Base-by-base conservation (phyloP, 495 filamentous ascomycete species). In the Hypoxylon rickii region DNA sequence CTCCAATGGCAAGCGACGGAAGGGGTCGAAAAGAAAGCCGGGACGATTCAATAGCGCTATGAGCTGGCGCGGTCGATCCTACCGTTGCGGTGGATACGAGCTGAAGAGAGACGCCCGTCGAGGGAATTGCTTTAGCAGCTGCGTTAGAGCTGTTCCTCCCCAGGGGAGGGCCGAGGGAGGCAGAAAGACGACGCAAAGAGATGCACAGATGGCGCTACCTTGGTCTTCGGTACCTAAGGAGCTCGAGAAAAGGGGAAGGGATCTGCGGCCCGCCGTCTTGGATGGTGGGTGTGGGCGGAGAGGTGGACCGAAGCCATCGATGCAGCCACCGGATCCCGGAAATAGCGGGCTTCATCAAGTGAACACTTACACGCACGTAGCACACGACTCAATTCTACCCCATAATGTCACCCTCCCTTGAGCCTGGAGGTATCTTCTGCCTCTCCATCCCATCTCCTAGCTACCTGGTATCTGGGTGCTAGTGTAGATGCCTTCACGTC, bases 211-310 rank as follows among this genome's bases (percentile, higher is more conserved):
- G 20, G n/a, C 29, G 38, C 37, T 43, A 43, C 44, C 31, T 36
- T 19, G 20, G n/a, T n/a, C 47, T 12, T 43, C 40, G 40, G 42
- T 33, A 7, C 42, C 10, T 10, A 29, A 10, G 24, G 24, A 29
- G 10, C 4, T 29, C 24, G 24, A 4, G 10, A 13, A 24, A 56
- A 57, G 44, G 42, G 43, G 58, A 52, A 62, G 38, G 19, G 58
- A 62, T 62, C 58, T 47, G 51, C 58, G 39, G 37, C 29, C 52
- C 42, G 52, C 47, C 47, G 52, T 52, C 47, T 48, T 49, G 50
- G 50, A 37, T 26, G 26, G 32, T n/a, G 37, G 29, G 16, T 19
- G 18, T 34, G 31, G 20, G 47, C 51, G 51, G 58, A 55, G 32
- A 55, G 32, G 47, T 57, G 37, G 52, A 20, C 52, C 46, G 58